Base-by-base conservation (phyloP, 169 alveolate species). In the Eimeria maxima region DNA sequence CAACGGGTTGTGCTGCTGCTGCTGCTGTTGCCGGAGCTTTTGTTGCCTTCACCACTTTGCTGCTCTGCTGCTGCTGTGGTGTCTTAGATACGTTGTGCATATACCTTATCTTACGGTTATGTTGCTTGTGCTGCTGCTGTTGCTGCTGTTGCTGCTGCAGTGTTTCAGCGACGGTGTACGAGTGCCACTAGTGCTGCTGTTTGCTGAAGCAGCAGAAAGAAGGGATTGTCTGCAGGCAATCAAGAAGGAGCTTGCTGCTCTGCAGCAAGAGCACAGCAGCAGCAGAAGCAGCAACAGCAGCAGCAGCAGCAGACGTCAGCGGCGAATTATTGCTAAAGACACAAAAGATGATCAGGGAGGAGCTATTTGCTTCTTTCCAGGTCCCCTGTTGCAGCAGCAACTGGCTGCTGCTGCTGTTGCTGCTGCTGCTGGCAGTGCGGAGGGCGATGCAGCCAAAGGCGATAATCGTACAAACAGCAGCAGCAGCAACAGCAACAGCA, bases 251-350 rank as follows among this genome's bases (percentile, higher is more conserved):
- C 45, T 33, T 6, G 83, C 83, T 11, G 47, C 83, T 27, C 83
- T 71, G 45, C 11, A 60, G 20, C 69, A 60, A 1, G 0, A 3
- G 69, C 69, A 60, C 69, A 60, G 69, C 69, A 60, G 83, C 44
- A 38, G 83, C 83, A 71, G 83, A 42, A 24, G 83, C 83, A 71
- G 83, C 83, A 71, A 3, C 83, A 71, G 83, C 83, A 71, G 83
- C 83, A 71, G 45, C 47, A 71, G 83, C 83, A 71, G 83, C 8
- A 11, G 53, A 11, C 47, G 53, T n/a, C 2, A 11, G n/a, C 22
- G 83, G 18, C 44, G 83, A 22, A 42, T 71, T 20, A 18, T 71
- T 20, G 83, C 47, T 8, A 71, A 38, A n/a, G 83, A 71, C 3
- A 71, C 83, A 71, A 33, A 16, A 38, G 47, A 38, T 71, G 47